phyloP scores from a whole-genome alignment of 495 filamentous ascomycete species.

The Aspergillus campestris region DNA sequence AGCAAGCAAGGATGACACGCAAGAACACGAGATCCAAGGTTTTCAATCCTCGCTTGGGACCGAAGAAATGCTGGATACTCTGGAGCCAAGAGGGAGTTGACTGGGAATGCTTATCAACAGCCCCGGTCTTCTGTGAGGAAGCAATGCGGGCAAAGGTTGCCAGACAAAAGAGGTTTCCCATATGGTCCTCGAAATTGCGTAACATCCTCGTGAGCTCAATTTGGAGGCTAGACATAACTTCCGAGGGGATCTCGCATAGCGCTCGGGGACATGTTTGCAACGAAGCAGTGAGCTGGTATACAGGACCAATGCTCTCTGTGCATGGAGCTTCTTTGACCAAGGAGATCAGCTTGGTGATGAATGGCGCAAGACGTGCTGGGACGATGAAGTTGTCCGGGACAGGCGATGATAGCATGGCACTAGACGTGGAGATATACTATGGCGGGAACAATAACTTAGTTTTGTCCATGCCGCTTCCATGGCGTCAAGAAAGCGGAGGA shows the following conservation, averaged over 20 bases:
- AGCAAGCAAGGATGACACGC: constrained; percentile 45
- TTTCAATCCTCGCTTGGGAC: constrained; percentile 39
- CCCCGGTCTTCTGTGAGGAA: constrained; percentile 7
- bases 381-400: constrained; percentile 23
- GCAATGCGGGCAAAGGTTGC: constrained; percentile 39
- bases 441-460: not conserved
- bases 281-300: constrained; percentile 33
- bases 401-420: constrained; percentile 34
- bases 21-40: constrained; percentile 48
- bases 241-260: constrained; percentile 26
- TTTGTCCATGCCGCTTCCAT: not conserved
- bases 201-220: constrained; percentile 37
- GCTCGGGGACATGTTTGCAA: constrained; percentile 21
- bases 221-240: constrained; percentile 37
- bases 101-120: constrained; percentile 10
- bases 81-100: constrained; percentile 23
- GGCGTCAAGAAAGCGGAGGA: not conserved
- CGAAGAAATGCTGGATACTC: constrained; percentile 41
- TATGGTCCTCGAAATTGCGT: constrained; percentile 36
- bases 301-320: constrained; percentile 32
- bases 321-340: constrained; percentile 26
- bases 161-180: constrained; percentile 41
- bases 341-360: constrained; percentile 29
- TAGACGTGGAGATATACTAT: constrained; percentile 33
- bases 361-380: constrained; percentile 34